Base-by-base conservation (phyloP, 371 early-diverging fungal genomes). In the Rhizopus microsporus region DNA sequence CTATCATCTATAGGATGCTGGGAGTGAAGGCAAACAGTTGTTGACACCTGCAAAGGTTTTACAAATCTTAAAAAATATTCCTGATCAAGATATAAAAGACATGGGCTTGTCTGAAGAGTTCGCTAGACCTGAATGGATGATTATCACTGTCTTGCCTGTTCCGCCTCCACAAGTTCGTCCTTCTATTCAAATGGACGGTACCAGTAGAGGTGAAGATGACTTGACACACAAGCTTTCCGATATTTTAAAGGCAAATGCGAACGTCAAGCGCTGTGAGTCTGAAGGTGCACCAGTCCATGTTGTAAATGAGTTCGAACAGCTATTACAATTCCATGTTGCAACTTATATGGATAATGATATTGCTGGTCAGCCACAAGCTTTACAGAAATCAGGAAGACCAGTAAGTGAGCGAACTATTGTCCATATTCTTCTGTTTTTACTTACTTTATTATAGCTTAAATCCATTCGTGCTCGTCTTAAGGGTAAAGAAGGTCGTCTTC, bases 311-410 rank as follows among this genome's bases (percentile, higher is more conserved):
- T 97, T 93, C 68, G 99, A 98, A 67, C 83, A 89, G 40, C 75
- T 99, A 45, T 78, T 99, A 44, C 56, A 81, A 83, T 99, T 93
- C 81, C 99, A 99, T 72, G 90, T 96, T 54, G 98, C 99, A 4
- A 99, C 99, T 23, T 91, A 93, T 63, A 98, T 99, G 93, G 94
- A 99, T 77, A 99, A 99, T 75, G 99, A 99, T 57, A 88, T 97
- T 65, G 90, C 97, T 47, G 99, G 99, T 15, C 87, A 97, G 70
- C 99, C 99, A 6, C 92, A 93, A 75, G 93, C 98, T 13, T 72
- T 94, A 54, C 99, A 99, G 68, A 97, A 88, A 74, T 92, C 94
- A 47, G 99, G 99, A 17, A 83, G 99, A 75, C 99, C 99, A 45
- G 84, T 93, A 81, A 75, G 83, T 75, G 43, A 13, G 8, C 30